phyloP scores from a whole-genome alignment of 305 asterid genomes.

The Fraxinus sp. region DNA sequence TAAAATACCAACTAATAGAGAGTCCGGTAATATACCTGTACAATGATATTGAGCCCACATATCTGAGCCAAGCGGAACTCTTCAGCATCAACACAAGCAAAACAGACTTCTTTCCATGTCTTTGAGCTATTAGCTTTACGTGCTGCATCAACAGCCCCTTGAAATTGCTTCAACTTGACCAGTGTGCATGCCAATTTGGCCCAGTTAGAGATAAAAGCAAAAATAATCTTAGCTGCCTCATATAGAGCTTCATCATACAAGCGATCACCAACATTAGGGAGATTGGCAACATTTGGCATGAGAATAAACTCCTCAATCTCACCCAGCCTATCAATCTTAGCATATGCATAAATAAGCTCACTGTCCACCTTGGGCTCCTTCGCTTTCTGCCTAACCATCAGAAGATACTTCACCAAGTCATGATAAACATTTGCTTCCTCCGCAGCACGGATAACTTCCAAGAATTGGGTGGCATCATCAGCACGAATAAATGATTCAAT shows the following conservation, averaged over 20 bases:
- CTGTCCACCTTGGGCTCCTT: constrained; percentile 99
- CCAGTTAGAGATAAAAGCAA: constrained; percentile 93
- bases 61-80: constrained; percentile 99
- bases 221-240: constrained; percentile 96
- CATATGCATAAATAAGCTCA: constrained; percentile 96
- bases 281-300: constrained; percentile 99
- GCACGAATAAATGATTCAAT: constrained; percentile 97
- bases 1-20: constrained; percentile 39
- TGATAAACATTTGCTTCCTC: constrained; percentile 82
- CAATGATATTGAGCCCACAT: constrained; percentile 97
- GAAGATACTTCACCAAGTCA: constrained; percentile 90
- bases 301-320: constrained; percentile 95
- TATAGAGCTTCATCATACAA: constrained; percentile 90
- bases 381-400: constrained; percentile 92
- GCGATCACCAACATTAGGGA: constrained; percentile 97
- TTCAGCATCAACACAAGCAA: constrained; percentile 99
- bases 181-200: constrained; percentile 91
- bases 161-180: constrained; percentile 90
- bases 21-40: constrained; percentile 60
- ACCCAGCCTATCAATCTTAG: constrained; percentile 89
- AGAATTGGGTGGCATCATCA: constrained; percentile 81
- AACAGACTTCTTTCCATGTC: constrained; percentile 99
- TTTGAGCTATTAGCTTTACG: constrained; percentile 96
- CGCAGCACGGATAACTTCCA: constrained; percentile 91
- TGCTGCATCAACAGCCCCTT: constrained; percentile 99